Base-by-base conservation (phyloP, 1,139 yeast species). In the Trichomonascaceae sp. region DNA sequence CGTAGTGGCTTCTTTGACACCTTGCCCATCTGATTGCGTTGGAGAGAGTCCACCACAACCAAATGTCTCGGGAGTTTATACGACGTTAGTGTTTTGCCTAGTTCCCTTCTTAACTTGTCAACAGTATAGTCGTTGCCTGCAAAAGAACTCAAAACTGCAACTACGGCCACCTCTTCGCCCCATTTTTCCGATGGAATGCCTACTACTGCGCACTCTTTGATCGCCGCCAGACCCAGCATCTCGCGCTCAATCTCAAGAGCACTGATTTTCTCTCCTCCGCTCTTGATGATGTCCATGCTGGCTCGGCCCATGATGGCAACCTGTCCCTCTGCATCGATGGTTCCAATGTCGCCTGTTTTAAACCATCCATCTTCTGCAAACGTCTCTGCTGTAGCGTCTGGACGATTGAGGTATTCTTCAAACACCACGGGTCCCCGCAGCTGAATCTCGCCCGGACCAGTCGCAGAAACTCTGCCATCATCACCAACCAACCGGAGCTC, bases 231-330 rank as follows among this genome's bases (percentile, higher is more conserved):
- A 6, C 56, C 51, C 20, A 57, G 46, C 13, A 57, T 51, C 39
- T 57, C 62, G 9, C 61, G 51, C 43, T 57, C 62, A 37, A 57
- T 55, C 37, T 57, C 62, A 25, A 57, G 41, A 1, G 62, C 62
- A n/a, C 58, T 51, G 4, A 55, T 38, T 43, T 52, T 56, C 36
- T 56, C 61, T 4, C 61, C 61, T 13, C 60, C 61, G 13, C 55
- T 48, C 37, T 56, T 56, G 43, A 54, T 52, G 31, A 57, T 56
- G 39, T 59, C 64, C 59, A 59, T 57, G 26, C 59, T 50, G 26
- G 55, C 53, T 16, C 62, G 49, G 6, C 62, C 62, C 22, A 53
- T 46, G 33, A 57, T 55, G 35, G 42, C 48, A 37, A 52, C 44
- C 29, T 52, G 44, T 11, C 56, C 57, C 3, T 33, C 36, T 3